These are phyloP conservation scores for Escallonia rubra DNA, from an alignment of 129 eudicot genomes.

Conservation along the genomic window DNA sequence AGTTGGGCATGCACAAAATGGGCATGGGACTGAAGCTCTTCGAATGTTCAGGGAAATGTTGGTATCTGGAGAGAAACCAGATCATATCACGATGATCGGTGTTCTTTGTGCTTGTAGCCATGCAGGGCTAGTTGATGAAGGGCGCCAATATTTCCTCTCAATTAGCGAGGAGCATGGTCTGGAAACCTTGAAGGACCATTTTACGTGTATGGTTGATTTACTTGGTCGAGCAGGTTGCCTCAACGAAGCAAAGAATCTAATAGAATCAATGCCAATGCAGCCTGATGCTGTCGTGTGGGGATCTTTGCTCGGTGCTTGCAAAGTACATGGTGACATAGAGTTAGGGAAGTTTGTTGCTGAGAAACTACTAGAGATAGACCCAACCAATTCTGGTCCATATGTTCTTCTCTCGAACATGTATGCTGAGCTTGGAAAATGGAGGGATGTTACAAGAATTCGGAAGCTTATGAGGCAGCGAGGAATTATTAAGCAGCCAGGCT, in stretches of 20 bases:
- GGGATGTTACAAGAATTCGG: conserved; percentile 25
- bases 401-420: conserved; percentile 36
- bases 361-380: conserved; percentile 34
- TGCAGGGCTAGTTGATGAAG: conserved; percentile 30
- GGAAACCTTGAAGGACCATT: conserved; percentile 33
- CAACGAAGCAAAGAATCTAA: conserved; percentile 31
- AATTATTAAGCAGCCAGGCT: conserved; percentile 31
- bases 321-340: conserved; percentile 34
- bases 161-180: conserved; percentile 27
- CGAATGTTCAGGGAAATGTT: conserved; percentile 27
- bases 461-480: conserved; percentile 31
- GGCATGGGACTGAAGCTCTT: conserved; percentile 25
- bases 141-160: conserved; percentile 21
- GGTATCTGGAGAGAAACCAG: conserved; percentile 32
- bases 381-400: conserved; percentile 29
- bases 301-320: conserved; percentile 39
- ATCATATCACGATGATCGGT: conserved; percentile 41
- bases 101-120: conserved; percentile 43
- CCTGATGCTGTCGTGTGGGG: conserved; percentile 40
- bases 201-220: conserved; percentile 33
- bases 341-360: conserved; percentile 34
- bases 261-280: conserved; percentile 30
- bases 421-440: conserved; percentile 36
- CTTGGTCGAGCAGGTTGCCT: conserved; percentile 44
- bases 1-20: conserved; percentile 29